Base-by-base conservation (phyloP, 2,329 filamentous ascomycete genomes). In the Lachnellula cervina region DNA sequence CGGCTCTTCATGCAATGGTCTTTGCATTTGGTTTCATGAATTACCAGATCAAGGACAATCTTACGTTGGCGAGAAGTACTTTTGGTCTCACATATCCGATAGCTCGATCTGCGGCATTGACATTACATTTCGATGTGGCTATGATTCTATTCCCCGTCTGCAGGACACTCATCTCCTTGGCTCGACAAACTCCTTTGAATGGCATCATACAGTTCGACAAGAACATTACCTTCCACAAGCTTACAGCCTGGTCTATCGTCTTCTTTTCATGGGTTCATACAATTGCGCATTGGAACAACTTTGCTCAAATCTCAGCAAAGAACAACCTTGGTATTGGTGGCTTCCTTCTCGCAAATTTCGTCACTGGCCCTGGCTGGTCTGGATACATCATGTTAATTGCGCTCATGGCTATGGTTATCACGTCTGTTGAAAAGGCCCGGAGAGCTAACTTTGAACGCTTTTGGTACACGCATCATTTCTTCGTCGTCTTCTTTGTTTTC, bases 381-480 rank as follows among this genome's bases (percentile, higher is more conserved):
- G 90, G 90, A 57, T 93, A 93, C 68, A 78, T 93, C 60, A 93
- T 95, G 90, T 75, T 94, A 61, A 78, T 88, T 56, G 82, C 86
- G 8, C 74, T 95, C 49, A 90, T 88, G 78, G 83, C 84, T 51
- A 94, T 95, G 80, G 86, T 88, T 3, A 67, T 84, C 25, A 94
- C 89, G 0, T 90, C 88, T 8, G 76, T 88, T 14, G 89, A 93
- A 74, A 89, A 89, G 76, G 83, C 84, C 9, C 81, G 89, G 50
- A 83, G 89, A 52, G 86, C 87, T 59, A 92, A 94, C 75, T 93
- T 90, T 70, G 89, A 93, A 72, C 87, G 89, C 25, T 95, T 94
- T 78, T 95, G 90, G 89, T 92, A 91, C 72, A 90, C 87, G 1
- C 89, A 95, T 73, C 90, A 94, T 75, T 81, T 94, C 70, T 94